Evolutionary conservation across 805 yeast species (phyloP), one percentile per base, ranked within the genome.

Genomic region (Pichia membranifaciens): DNA sequence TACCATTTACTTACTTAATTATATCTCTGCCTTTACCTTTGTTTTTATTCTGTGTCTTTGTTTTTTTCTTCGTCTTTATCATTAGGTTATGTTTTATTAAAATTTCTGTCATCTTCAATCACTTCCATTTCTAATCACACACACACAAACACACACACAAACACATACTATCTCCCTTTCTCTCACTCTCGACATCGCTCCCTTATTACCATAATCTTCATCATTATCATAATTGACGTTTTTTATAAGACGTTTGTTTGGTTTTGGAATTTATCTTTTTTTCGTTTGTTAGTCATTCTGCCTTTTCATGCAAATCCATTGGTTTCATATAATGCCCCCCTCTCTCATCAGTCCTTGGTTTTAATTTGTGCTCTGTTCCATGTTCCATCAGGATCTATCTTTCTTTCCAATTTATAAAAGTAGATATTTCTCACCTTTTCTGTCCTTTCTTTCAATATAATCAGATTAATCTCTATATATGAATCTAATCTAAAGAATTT

Each of bases 31-130:
- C 29, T 31, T 20, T 33, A 28, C 47, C 32, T 40, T 23, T 22
- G 37, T 9, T 39, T 29, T 41, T 18, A 17, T 34, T 36, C 22
- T 47, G 40, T 20, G n/a, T 43, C 23, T 21, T 35, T 21, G 12
- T 39, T 23, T 43, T 44, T 41, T 42, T 36, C 32, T 48, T 46
- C 18, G 3, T 34, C 22, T 21, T 23, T 44, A 17, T 39, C 29
- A 23, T 17, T 35, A 31, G 21, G 21, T 23, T 40, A 29, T 21
- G 31, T 33, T 25, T 25, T 42, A 36, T 37, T 31, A 16, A 34
- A 16, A 18, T 5, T 35, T n/a, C 17, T 16, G 3, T 35, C 23
- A 35, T n/a, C 13, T 15, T 35, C 16, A 31, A 12, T 22, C 17
- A 20, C 29, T 44, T 17, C 9, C 50, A 28, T 25, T 37, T 37